Conservation (phyloP, 495 filamentous ascomycete species). For the Aspergillus egyptiacus region DNA sequence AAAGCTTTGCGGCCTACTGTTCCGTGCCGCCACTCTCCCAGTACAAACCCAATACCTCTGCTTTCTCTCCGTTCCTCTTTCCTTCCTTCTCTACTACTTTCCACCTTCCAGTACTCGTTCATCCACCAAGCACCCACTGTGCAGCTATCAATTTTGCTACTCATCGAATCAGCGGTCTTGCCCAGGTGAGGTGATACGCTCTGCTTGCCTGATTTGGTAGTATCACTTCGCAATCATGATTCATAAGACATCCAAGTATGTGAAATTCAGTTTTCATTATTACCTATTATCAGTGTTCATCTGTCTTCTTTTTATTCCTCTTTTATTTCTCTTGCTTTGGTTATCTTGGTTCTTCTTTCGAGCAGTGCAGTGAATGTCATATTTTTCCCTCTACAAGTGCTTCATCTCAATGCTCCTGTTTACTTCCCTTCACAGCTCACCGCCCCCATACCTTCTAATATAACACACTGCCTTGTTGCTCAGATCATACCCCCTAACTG, state of each 20-base stretch:
- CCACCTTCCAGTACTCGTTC: background rate
- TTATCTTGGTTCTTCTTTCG: background rate
- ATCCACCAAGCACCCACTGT: too few relatives aligned
- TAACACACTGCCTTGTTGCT: constrained; percentile 9
- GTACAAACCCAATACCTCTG: background rate
- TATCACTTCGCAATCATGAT: too few relatives aligned
- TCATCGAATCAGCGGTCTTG: background rate
- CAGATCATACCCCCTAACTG: background rate
- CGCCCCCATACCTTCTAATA: constrained; percentile 18
- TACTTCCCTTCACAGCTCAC: constrained; percentile 16
- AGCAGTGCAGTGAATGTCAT: background rate
- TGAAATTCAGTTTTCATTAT: too few relatives aligned
- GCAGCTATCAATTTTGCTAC: too few relatives aligned
- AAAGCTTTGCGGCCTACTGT: background rate
- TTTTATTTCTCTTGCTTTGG: background rate
- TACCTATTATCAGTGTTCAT: too few relatives aligned
- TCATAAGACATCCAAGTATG: too few relatives aligned
- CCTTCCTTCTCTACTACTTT: background rate
- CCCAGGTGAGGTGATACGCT: too few relatives aligned
- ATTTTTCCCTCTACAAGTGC: constrained; percentile 6
- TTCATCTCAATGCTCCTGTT: constrained; percentile 13
- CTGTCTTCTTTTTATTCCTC: too few relatives aligned
- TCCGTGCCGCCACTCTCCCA: background rate
- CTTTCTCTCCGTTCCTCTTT: background rate
- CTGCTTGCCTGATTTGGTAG: too few relatives aligned